A percentile compares a stretch with the other conserved stretches of the same genome.
Evolutionary conservation across 129 eudicot genomes (phyloP).

Genomic region (Glebionis coronaria): DNA sequence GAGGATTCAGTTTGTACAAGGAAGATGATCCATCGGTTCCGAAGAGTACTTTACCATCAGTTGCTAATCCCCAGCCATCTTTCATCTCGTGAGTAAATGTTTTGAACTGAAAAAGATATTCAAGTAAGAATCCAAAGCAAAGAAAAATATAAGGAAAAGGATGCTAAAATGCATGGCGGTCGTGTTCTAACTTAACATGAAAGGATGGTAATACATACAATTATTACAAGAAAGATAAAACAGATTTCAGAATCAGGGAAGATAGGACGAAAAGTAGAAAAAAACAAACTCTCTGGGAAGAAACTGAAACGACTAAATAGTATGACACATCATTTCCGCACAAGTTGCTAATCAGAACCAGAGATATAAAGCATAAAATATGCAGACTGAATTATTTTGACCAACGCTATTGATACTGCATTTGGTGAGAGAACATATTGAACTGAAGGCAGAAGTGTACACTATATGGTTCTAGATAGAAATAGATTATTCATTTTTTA

Average conservation of each 20-base stretch:
- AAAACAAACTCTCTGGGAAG: not conserved
- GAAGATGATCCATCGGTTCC: slow-evolving; percentile 94
- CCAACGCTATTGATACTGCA: too few relatives aligned
- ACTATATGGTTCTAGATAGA: too few relatives aligned
- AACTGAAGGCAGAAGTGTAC: too few relatives aligned
- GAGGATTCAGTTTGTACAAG: slow-evolving; percentile 62
- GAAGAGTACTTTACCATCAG: slow-evolving; percentile 72
- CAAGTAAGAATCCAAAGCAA: slow-evolving; percentile 17
- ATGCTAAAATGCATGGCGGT: slow-evolving; percentile 11
- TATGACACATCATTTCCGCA: too few relatives aligned
- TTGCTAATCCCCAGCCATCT: slow-evolving; percentile 99
- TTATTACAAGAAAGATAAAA: slow-evolving; percentile 12
- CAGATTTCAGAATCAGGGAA: slow-evolving; percentile 1
- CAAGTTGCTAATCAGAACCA: too few relatives aligned
- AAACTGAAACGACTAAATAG: slow-evolving; percentile 4
- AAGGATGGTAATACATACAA: not conserved
- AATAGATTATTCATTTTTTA: too few relatives aligned
- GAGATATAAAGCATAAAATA: too few relatives aligned
- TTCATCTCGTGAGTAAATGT: slow-evolving; percentile 66
- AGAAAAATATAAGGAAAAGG: not conserved
- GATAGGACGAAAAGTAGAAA: too few relatives aligned
- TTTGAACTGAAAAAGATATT: slow-evolving; percentile 46
- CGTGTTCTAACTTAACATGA: not conserved
- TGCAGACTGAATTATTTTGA: too few relatives aligned
- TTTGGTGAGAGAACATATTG: too few relatives aligned